Evolutionary conservation across 495 filamentous ascomycete genomes (phyloP), one percentile per base, ranked within the genome.

Genomic region (Penicillium herquei): DNA sequence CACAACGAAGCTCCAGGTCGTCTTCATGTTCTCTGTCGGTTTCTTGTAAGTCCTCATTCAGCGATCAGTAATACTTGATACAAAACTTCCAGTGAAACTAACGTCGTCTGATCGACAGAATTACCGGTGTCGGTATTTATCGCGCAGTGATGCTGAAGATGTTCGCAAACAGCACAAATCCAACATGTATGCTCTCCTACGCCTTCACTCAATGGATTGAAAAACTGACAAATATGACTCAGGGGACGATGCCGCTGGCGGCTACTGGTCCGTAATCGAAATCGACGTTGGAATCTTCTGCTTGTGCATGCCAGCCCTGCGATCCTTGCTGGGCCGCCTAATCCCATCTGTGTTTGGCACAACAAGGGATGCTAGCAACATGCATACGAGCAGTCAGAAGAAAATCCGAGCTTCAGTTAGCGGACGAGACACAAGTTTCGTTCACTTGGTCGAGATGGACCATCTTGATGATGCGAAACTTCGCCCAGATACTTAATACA

Each of bases 11-110:
- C 6, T 58, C n/a, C 39, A 57, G 33, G 53, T 69, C 16, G 16
- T 58, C n/a, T 9, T 55, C 16, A 67, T 66, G 55, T 69, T 63
- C 37, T 51, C 59, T 8, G 49, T 61, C 7, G 61, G 68, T 1
- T 46, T 69, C 16, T 53, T 65, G 66, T 67, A 44, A 52, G 63
- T 52, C 37, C 37, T 7, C 34, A 37, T 37, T 37, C 6, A 3
- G 2, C 7, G 6, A 2, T 37, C 7, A 26, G 21, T 26, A 26
- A 26, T 37, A 9, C 12, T n/a, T n/a, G n/a, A n/a, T n/a, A n/a
- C n/a, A n/a, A n/a, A n/a, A n/a, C 34, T 37, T 9, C 9, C 2
- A 13, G 8, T 37, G 8, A 37, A 2, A 37, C 34, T 37, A 37
- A 37, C 57, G 10, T 26, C 33, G 10, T 40, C 49, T 7, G 2